These are phyloP conservation scores for Cymbidium sinense DNA, from an alignment of 106 monocot genomes.

Conservation along the genomic window DNA sequence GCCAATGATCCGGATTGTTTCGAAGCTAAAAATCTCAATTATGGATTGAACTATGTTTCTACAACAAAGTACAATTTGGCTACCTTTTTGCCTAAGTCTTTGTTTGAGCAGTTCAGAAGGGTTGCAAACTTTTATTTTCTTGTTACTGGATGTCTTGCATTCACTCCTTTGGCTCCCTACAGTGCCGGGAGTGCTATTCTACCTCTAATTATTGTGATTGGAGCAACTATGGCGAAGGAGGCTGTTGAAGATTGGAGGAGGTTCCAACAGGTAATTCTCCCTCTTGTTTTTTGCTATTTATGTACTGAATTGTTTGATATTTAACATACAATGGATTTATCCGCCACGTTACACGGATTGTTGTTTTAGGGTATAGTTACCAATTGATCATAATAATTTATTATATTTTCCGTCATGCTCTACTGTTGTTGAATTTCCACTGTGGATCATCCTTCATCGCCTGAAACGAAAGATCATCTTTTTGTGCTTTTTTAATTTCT, in stretches of 20 bases:
- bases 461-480: neutral
- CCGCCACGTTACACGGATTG: too few relatives aligned
- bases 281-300: neutral
- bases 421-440: neutral
- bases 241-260: conserved; percentile 83
- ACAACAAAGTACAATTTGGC: conserved; percentile 79
- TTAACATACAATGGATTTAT: too few relatives aligned
- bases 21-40: conserved; percentile 30
- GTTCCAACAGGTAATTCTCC: conserved; percentile 51
- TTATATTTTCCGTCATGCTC: neutral
- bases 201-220: conserved; percentile 64
- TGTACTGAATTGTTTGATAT: too few relatives aligned
- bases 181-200: conserved; percentile 43
- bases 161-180: conserved; percentile 70
- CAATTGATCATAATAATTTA: neutral
- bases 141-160: conserved; percentile 48
- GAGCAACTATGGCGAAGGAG: conserved; percentile 84
- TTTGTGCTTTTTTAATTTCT: neutral
- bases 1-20: conserved; percentile 53
- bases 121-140: conserved; percentile 91
- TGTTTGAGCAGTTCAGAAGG: conserved; percentile 95
- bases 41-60: conserved; percentile 64
- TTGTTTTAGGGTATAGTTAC: too few relatives aligned
- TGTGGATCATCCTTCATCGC: neutral
- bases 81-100: conserved; percentile 75